Base-by-base conservation (phyloP, 805 yeast species). In the Wickerhamiella sorbophila region DNA sequence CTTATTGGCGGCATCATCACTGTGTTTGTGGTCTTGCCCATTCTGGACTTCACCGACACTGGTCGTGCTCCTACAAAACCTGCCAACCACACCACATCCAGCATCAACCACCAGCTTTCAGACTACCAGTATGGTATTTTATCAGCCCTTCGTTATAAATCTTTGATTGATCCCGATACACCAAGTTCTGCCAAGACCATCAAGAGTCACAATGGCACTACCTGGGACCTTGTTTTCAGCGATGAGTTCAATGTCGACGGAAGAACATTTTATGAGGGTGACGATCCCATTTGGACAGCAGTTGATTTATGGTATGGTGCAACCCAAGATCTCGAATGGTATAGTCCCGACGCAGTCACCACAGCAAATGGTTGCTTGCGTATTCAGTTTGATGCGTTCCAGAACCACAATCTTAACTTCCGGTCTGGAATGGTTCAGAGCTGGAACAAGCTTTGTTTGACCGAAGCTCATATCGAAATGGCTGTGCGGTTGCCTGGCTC, bases 211-310 rank as follows among this genome's bases (percentile, higher is more conserved):
- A 75, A 71, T 52, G 94, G 94, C 24, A 68, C 75, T 3, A 51
- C 50, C 14, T 83, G 94, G 94, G 56, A 64, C 12, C 69, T 87
- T 53, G 94, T 81, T 1, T 87, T 87, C 56, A 77, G 88, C 18
- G 96, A 87, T 61, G 96, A 87, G 62, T 87, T 87, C 64, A 80
- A 83, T 52, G 77, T 74, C 12, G 91, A 80, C 46, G 96, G 96
- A 6, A 70, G 96, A 54, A 79, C 94, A 3, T 87, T 87, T 57
- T 86, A 84, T 59, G 79, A 74, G 6, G 91, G 88, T 35, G 95
- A 86, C 57, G 95, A 86, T 58, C 95, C 83, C 60, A 85, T 81
- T 56, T 87, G 88, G 80, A 72, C 80, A 35, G 95, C 85, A 3
- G 82, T 78, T 2, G 84, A 86, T 61, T 52, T 86, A 29, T 75